Evolutionary conservation across 441 rosid genomes (phyloP).

Genomic region (Syzygium syzygioides): DNA sequence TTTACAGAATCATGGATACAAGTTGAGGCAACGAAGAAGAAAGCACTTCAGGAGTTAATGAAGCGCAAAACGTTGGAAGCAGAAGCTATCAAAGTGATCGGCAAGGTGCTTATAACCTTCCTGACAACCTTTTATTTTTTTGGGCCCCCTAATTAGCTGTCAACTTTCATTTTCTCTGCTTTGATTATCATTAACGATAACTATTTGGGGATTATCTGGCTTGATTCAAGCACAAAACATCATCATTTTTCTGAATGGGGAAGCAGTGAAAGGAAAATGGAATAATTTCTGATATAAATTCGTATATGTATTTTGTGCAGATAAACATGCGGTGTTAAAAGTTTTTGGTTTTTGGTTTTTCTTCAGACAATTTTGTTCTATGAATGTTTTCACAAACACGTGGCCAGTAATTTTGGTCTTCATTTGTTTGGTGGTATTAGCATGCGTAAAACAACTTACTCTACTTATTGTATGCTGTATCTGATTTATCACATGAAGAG

Average conservation of each 20-base stretch:
- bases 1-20: slow-evolving; percentile 24
- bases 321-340: background rate
- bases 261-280: background rate
- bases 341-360: background rate
- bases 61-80: slow-evolving; percentile 32
- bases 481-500: background rate
- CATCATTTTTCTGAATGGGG: background rate
- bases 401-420: background rate
- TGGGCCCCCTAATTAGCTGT: background rate
- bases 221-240: background rate
- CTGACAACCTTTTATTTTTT: background rate
- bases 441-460: background rate
- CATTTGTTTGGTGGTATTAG: background rate
- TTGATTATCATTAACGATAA: background rate
- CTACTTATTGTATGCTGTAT: background rate
- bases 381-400: background rate
- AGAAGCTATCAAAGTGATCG: slow-evolving; percentile 34
- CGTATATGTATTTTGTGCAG: background rate
- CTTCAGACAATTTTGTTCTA: background rate
- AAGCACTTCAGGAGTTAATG: slow-evolving; percentile 26
- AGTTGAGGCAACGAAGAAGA: slow-evolving; percentile 23
- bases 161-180: background rate
- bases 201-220: background rate
- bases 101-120: slow-evolving; percentile 35
- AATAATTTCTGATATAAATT: background rate